Evolutionary conservation across 495 filamentous ascomycete species (phyloP).

Genomic region (Hypoxylon lienhwacheense): DNA sequence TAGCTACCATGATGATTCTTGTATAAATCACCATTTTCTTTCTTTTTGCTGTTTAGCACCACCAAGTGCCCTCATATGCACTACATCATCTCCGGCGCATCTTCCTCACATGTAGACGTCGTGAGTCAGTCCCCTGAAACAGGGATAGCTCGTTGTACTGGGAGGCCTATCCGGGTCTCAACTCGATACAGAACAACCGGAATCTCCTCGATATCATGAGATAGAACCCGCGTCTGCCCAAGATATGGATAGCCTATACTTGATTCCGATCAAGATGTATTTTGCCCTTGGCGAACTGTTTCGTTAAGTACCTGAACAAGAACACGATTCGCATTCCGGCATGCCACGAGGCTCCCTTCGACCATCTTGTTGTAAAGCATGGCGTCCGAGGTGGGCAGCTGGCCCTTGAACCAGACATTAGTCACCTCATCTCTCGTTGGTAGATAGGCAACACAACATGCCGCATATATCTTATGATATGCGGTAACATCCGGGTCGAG

Average conservation of each 20-base stretch:
- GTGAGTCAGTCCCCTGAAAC: neutral
- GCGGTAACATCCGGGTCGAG: slow-evolving; percentile 85
- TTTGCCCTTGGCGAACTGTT: slow-evolving; percentile 35
- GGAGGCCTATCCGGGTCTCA: neutral
- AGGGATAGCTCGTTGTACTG: neutral
- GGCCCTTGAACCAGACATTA: slow-evolving; percentile 89
- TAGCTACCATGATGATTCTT: too few relatives aligned
- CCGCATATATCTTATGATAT: slow-evolving; percentile 72
- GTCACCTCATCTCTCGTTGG: slow-evolving; percentile 87
- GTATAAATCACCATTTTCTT: neutral
- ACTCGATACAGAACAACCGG: neutral
- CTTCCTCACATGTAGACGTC: neutral
- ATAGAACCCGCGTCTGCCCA: neutral
- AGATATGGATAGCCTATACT: neutral
- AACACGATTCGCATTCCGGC: slow-evolving; percentile 47
- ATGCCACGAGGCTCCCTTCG: slow-evolving; percentile 48
- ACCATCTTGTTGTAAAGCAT: slow-evolving; percentile 47
- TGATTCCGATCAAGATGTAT: slow-evolving; percentile 20
- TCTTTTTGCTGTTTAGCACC: neutral
- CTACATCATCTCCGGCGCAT: neutral
- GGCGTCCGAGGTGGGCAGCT: slow-evolving; percentile 45
- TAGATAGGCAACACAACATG: slow-evolving; percentile 89
- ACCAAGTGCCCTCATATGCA: neutral
- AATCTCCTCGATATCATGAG: neutral
- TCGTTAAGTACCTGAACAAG: slow-evolving; percentile 44